Evolutionary conservation across 768 basidiomycete genomes (phyloP), one percentile per base, ranked within the genome.

Genomic region (Tubosaeta sp.): DNA sequence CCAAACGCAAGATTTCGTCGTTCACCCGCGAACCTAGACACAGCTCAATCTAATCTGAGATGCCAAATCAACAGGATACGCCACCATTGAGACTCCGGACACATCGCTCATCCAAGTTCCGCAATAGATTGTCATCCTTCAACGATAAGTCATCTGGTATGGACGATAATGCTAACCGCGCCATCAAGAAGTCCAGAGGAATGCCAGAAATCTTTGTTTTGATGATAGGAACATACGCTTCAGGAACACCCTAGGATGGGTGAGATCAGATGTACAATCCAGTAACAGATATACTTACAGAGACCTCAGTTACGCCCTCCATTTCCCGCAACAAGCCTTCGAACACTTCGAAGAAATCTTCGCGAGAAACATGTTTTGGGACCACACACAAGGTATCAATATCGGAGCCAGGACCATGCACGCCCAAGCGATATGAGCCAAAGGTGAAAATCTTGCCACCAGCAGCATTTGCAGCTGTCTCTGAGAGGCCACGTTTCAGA

Each of bases 401-500:
- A 81, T 99, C 95, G 45, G 87, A 79, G 4, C 91, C 89, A 33
- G 95, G 97, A 12, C 91, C 92, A 70, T 98, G 97, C 19, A 98
- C 97, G 53, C 97, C 97, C 45, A 99, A 75, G 62, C 97, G 88
- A 77, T 97, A 98, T 47, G 95, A 97, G 38, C 97, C 97, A 70
- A 95, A 99, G 7, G 97, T 98, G 70, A 93, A 99, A 67, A 99
- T 98, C 77, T 98, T 95, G 58, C 95, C 97, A 47, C 97, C 97
- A 9, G 97, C 92, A 44, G 90, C 85, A 47, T 73, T 81, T 9
- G 95, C 95, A 1, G 91, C 88, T 17, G 86, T 72, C 57, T 97
- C 94, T 29, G 94, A 95, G 43, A 95, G 74, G 7, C 95, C 95
- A 37, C 79, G 81, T 41, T 81, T 72, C 52, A 95, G 67, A 8